Percentiles rank a stretch among this genome's conserved stretches.
These are phyloP conservation scores for Cyberlindnera euphorbiiphila DNA, from an alignment of 805 yeast species.

Conservation along the genomic window DNA sequence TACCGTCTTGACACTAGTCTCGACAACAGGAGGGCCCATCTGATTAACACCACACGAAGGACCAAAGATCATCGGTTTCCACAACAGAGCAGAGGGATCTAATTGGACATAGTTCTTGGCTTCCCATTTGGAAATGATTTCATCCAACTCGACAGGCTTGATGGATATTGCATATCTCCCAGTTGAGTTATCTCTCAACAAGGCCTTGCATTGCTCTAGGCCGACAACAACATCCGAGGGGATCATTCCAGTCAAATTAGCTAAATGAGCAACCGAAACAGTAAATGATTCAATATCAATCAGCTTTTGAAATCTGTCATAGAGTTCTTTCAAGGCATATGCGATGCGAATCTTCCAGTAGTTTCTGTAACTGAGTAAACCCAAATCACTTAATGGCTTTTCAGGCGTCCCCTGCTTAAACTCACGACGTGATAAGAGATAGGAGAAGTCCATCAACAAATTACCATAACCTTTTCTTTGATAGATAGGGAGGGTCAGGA, in stretches of 20 bases:
- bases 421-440: conserved; percentile 70
- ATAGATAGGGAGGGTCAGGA: conserved; percentile 80
- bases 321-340: conserved; percentile 28
- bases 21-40: conserved; percentile 32
- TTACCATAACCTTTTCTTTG: conserved; percentile 90
- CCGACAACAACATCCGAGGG: conserved; percentile 85
- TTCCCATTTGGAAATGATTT: conserved; percentile 47
- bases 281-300: conserved; percentile 12
- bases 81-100: conserved; percentile 52
- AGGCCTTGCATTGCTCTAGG: conserved; percentile 67
- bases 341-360: conserved; percentile 79
- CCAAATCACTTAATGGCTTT: conserved; percentile 86
- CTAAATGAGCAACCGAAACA: conserved; percentile 56
- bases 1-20: conserved; percentile 19
- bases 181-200: conserved; percentile 44
- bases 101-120: conserved; percentile 48
- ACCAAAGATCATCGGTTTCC: conserved; percentile 84
- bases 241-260: conserved; percentile 78
- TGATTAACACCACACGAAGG: conserved; percentile 81
- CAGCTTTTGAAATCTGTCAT: conserved; percentile 2
- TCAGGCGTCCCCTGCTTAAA: conserved; percentile 89
- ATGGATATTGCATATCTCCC: conserved; percentile 51
- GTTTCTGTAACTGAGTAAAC: conserved; percentile 77
- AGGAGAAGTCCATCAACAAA: conserved; percentile 84
- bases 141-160: conserved; percentile 40